A percentile compares a stretch with the other conserved stretches of the same genome.
Evolutionary conservation across 495 filamentous ascomycete species (phyloP).

Genomic region (Platismatia glauca): DNA sequence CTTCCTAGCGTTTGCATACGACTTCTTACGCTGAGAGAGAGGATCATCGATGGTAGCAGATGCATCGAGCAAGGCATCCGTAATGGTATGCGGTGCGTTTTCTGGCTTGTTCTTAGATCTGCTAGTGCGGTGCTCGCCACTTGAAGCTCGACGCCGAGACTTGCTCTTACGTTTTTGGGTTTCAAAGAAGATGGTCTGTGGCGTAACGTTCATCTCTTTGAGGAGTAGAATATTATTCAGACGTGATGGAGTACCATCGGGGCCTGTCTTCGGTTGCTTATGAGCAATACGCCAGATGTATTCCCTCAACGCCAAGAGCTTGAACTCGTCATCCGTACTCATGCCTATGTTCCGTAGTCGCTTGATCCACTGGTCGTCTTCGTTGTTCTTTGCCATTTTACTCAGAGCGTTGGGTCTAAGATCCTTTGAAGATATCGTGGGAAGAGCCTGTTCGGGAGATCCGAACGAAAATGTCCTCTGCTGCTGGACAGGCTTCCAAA

Average conservation of each 20-base stretch:
- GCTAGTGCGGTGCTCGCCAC: constrained; percentile 21
- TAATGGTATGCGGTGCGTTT: constrained; percentile 61
- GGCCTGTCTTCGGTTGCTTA: constrained; percentile 53
- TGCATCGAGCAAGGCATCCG: constrained; percentile 85
- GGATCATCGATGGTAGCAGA: constrained; percentile 77
- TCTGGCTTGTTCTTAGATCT: constrained; percentile 35
- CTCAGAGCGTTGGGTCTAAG: constrained; percentile 27
- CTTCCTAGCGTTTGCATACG: constrained; percentile 44
- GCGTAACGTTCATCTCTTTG: constrained; percentile 60
- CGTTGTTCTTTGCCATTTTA: constrained; percentile 61
- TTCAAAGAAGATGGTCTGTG: constrained; percentile 83
- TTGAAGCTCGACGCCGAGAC: constrained; percentile 33
- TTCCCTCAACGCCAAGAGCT: constrained; percentile 75
- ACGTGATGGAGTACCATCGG: constrained; percentile 31
- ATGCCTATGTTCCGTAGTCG: constrained; percentile 79
- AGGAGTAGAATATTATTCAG: constrained; percentile 64
- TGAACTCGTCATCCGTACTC: constrained; percentile 75
- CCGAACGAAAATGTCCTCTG: constrained; percentile 58
- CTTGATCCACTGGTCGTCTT: constrained; percentile 91
- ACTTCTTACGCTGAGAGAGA: constrained; percentile 47
- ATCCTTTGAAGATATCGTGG: constrained; percentile 38
- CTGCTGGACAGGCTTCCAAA: constrained; percentile 70
- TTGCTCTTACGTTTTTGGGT: constrained; percentile 49
- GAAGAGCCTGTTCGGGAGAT: constrained; percentile 38
- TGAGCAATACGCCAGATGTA: constrained; percentile 83